Conservation (phyloP, 2,329 filamentous ascomycete species). For the Emmonsiellopsis sp. region DNA sequence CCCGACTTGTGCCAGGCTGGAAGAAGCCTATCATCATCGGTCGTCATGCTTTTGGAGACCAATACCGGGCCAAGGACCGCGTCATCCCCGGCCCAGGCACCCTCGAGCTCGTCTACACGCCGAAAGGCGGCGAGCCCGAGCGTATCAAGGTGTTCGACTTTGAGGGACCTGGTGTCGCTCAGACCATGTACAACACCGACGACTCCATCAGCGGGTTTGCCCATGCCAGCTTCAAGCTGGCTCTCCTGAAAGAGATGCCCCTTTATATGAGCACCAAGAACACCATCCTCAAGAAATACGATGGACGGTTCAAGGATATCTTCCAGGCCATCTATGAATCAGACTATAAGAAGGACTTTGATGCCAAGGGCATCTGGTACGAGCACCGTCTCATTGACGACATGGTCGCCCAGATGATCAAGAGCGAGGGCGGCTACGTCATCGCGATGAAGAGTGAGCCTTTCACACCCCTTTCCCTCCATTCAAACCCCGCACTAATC, state of each 20-base stretch:
- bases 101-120: conserved; percentile 91
- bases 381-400: conserved; percentile 99
- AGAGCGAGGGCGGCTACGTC: conserved; percentile 91
- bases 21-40: conserved; percentile 99
- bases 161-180: conserved; percentile 73
- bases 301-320: conserved; percentile 98
- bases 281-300: conserved; percentile 98
- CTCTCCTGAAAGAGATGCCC: conserved; percentile 76
- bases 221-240: conserved; percentile 93
- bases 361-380: conserved; percentile 93
- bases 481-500: neutral
- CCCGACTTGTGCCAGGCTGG: conserved; percentile 91
- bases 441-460: conserved; percentile 88
- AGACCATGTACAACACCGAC: conserved; percentile 97
- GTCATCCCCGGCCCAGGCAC: conserved; percentile 77
- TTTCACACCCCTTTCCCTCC: neutral
- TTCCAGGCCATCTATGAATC: conserved; percentile 95
- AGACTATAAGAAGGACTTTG: conserved; percentile 79
- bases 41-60: conserved; percentile 95
- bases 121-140: conserved; percentile 66
- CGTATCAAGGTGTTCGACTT: conserved; percentile 87
- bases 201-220: conserved; percentile 93
- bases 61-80: conserved; percentile 92
- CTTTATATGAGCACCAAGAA: conserved; percentile 99
- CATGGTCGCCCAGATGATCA: conserved; percentile 99